Conservation (phyloP, 2,329 filamentous ascomycete genomes). For the Cercospora sojina region DNA sequence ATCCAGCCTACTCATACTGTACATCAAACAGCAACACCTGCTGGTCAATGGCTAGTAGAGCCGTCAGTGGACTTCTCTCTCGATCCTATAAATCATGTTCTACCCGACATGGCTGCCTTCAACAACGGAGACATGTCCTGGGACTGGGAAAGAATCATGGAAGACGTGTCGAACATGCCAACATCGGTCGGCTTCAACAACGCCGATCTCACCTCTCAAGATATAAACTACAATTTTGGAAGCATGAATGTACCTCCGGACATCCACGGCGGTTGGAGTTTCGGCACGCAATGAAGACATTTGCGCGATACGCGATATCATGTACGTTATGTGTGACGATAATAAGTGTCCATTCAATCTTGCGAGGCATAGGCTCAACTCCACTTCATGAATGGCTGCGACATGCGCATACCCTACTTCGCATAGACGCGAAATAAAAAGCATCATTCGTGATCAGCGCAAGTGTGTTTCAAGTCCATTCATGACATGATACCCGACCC, state of each 20-base stretch:
- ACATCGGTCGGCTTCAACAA: slow-evolving; percentile 1
- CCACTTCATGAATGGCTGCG: background rate
- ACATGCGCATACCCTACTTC: background rate
- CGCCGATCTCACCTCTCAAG: background rate
- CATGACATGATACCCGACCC: background rate
- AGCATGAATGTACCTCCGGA: background rate
- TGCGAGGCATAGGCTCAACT: background rate
- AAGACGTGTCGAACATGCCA: slow-evolving; percentile 22
- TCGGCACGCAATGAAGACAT: background rate
- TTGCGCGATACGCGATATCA: background rate
- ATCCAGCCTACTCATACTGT: background rate
- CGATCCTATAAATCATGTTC: background rate
- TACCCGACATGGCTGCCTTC: background rate
- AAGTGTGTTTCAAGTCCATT: background rate
- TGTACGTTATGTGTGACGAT: background rate
- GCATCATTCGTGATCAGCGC: too few relatives aligned
- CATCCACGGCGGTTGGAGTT: background rate
- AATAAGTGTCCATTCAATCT: background rate
- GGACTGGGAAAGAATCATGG: slow-evolving; percentile 32
- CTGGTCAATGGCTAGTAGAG: background rate
- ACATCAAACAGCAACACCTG: background rate
- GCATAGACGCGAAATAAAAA: background rate
- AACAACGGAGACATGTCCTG: slow-evolving; percentile 20
- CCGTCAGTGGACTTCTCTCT: background rate
- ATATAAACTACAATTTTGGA: background rate